Evolutionary conservation across 441 rosid genomes (phyloP), one percentile per base, ranked within the genome.

Genomic region (Flueggea neowawraea): DNA sequence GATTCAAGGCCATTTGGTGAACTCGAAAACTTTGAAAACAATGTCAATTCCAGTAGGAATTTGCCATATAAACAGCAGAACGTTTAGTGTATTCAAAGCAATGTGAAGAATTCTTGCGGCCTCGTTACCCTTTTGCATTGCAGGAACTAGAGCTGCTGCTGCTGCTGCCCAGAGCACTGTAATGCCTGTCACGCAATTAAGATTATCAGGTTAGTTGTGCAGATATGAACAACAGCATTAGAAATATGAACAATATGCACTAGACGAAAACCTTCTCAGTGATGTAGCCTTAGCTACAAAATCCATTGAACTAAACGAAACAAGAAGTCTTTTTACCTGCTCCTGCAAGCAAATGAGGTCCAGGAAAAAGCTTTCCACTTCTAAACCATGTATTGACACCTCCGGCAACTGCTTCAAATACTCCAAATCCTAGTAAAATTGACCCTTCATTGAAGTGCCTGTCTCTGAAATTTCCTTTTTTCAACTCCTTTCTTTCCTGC

Each of bases 261-360:
- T 22, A 2, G 28, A 22, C 28, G 28, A 36, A 36, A 36, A 36
- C 41, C 41, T 36, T 36, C 41, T 36, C 4, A 36, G 41, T 36
- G 41, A 36, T 36, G 41, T 36, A 36, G 41, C 41, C 9, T 36
- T 9, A 14, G 50, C n/a, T 47, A 14, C n/a, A 10, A 22, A 22
- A 10, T 1, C 12, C 50, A 9, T 47, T 47, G 12, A 9, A 4
- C n/a, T 47, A 47, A 47, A 47, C 50, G n/a, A 47, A 47, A 10
- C 14, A 47, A 47, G 6, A 9, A 10, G 9, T 36, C 12, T 6
- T 4, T 4, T 47, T 60, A 84, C 97, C 89, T 76, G 97, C 88
- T 58, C 97, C 97, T 5, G 93, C 90, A 60, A 81, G 90, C 79
- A 94, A 83, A 85, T 90, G 97, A 55, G 97, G 97, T 16, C 96